Evolutionary conservation across 1,284 basidiomycete species (phyloP).

Genomic region (Ustilago vetiveriae): DNA sequence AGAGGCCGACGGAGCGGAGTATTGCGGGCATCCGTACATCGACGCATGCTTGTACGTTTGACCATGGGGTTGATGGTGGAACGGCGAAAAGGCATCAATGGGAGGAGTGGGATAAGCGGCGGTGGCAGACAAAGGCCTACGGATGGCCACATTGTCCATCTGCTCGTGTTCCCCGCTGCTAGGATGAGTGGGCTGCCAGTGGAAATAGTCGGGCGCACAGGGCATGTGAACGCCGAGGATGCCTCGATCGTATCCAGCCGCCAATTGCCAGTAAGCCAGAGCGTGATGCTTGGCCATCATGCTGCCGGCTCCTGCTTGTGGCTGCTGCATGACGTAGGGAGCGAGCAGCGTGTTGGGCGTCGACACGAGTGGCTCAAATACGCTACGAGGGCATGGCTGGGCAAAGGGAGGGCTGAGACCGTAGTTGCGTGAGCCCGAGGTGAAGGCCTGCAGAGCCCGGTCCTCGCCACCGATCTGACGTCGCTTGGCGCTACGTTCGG

Average conservation of each 20-base stretch:
- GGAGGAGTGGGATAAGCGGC: constrained; percentile 45
- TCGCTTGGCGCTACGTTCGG: constrained; percentile 33
- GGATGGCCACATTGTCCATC: constrained; percentile 11
- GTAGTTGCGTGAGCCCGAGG: constrained; percentile 24
- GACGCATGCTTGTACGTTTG: constrained; percentile 13
- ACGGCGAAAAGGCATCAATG: constrained; percentile 37
- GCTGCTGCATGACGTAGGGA: constrained; percentile 39
- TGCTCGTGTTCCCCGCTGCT: constrained; percentile 7
- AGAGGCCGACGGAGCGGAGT: constrained; percentile 22
- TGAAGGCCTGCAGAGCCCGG: constrained; percentile 20
- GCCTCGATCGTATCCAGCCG: constrained; percentile 45
- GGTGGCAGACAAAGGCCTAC: constrained; percentile 36
- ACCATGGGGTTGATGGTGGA: constrained; percentile 11
- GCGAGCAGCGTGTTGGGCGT: constrained; percentile 51
- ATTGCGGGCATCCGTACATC: constrained; percentile 11
- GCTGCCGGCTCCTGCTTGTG: constrained; percentile 13
- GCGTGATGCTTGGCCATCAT: constrained; percentile 40
- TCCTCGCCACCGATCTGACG: constrained; percentile 20
- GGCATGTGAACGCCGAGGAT: constrained; percentile 53
- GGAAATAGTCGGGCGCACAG: constrained; percentile 43
- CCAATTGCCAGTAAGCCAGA: constrained; percentile 48
- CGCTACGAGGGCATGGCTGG: constrained; percentile 42
- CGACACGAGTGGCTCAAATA: constrained; percentile 48
- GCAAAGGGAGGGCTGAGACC: constrained; percentile 43
- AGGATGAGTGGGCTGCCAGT: constrained; percentile 24